Base-by-base conservation (phyloP, 2,329 filamentous ascomycete genomes). In the Penicillium thymicola region DNA sequence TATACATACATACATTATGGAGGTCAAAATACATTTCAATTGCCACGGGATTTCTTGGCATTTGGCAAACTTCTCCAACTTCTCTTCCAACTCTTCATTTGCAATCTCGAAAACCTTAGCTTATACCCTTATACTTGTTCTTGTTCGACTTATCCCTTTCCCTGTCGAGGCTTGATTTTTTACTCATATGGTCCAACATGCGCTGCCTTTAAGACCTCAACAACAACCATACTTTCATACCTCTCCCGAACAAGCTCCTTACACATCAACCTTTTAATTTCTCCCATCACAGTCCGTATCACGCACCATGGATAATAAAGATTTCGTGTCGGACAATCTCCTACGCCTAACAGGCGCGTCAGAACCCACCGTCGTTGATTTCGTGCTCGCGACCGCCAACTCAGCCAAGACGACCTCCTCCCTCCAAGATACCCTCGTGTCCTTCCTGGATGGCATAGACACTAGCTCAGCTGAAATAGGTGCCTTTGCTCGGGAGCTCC, bases 311-410 rank as follows among this genome's bases (percentile, higher is more conserved):
- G 73, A 76, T 46, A 67, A 71, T 57, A 70, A 69, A 51, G 73
- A 70, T 14, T 77, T 76, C 54, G 68, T 77, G n/a, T 81, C 79
- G 50, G 80, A 82, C 65, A 76, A 79, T 54, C 74, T 82, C 54
- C 75, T 81, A 62, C 78, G 77, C 55, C 75, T 84, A 49, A 79
- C 81, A 37, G 82, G 81, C 59, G 82, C 78, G 46, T 82, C 81
- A 38, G 82, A 84, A 58, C 73, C 78, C 36, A 83, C 82, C 50
- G 75, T 82, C 48, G 72, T 84, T 59, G 82, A 85, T 70, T 85
- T 84, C 62, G 76, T 85, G 25, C 76, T 82, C 53, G 79, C 80
- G 42, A 82, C 81, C 16, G 81, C 82, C 10, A 73, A 72, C 62
- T 76, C 77, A 23, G 76, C 79, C 42, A 82, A 80, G 63, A 81